Evolutionary conservation across 306 rosid species (phyloP).

Genomic region (Alnus rubra): DNA sequence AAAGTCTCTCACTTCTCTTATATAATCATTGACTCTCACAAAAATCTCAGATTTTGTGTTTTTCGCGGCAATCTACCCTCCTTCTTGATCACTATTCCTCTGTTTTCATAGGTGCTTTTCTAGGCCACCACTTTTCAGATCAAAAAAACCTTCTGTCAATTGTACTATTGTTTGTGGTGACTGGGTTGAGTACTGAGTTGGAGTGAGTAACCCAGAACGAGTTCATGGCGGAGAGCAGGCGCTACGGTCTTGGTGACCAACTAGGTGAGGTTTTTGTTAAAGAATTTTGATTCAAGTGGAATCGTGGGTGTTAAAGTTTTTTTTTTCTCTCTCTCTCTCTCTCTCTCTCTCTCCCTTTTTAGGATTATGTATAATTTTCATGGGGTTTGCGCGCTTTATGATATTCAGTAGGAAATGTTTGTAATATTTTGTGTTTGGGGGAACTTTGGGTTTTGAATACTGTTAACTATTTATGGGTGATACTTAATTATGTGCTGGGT

Average conservation of each 20-base stretch:
- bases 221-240: constrained; percentile 50
- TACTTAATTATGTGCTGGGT: neutral
- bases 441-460: neutral
- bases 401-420: neutral
- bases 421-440: neutral
- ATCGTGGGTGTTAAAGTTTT: neutral
- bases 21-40: neutral
- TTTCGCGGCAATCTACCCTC: neutral
- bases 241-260: constrained; percentile 36
- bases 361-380: neutral
- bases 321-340: neutral
- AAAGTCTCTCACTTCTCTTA: neutral
- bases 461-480: neutral
- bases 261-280: constrained; percentile 26
- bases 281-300: neutral
- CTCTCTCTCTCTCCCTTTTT: neutral
- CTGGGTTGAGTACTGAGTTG: neutral
- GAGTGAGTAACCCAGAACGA: neutral
- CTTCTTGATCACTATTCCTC: neutral
- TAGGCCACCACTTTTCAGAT: neutral
- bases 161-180: neutral
- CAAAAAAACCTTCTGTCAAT: neutral
- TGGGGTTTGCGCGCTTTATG: constrained; percentile 8
- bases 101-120: neutral
- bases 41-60: neutral